phyloP scores from a whole-genome alignment of 495 filamentous ascomycete genomes.

The Penicillium samsonianum region DNA sequence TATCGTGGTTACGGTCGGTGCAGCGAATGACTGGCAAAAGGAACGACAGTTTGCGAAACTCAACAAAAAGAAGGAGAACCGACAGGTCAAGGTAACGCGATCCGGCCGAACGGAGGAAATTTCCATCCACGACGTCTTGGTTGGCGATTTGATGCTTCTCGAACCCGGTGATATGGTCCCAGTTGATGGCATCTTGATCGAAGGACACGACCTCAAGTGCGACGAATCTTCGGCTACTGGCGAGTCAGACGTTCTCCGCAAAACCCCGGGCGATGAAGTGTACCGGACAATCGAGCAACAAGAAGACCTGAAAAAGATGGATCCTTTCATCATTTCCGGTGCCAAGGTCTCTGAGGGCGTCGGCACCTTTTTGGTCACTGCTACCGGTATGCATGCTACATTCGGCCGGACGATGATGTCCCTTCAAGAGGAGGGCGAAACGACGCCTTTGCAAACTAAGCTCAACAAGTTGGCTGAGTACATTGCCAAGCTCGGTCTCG shows the following conservation, averaged over 20 bases:
- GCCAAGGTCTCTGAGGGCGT: slow-evolving; percentile 90
- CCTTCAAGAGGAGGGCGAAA: slow-evolving; percentile 83
- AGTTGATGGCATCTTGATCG: slow-evolving; percentile 74
- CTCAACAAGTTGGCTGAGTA: slow-evolving; percentile 88
- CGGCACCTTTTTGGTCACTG: slow-evolving; percentile 83
- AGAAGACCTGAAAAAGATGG: slow-evolving; percentile 76
- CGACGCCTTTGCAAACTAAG: slow-evolving; percentile 92
- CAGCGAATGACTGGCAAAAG: slow-evolving; percentile 77
- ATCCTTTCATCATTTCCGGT: slow-evolving; percentile 93
- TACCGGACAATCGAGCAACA: slow-evolving; percentile 75
- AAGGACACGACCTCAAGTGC: slow-evolving; percentile 73
- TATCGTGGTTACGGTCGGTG: slow-evolving; percentile 74
- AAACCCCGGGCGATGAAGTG: slow-evolving; percentile 73
- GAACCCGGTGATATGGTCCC: slow-evolving; percentile 89
- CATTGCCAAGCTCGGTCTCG: slow-evolving; percentile 88
- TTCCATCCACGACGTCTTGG: slow-evolving; percentile 76
- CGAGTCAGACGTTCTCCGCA: slow-evolving; percentile 79
- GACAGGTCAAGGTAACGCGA: slow-evolving; percentile 71
- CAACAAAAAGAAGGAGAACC: slow-evolving; percentile 71
- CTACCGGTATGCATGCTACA: slow-evolving; percentile 81
- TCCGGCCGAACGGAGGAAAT: slow-evolving; percentile 77
- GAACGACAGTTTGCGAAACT: slow-evolving; percentile 76
- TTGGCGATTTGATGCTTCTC: slow-evolving; percentile 79
- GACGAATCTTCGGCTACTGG: slow-evolving; percentile 85
- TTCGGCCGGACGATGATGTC: slow-evolving; percentile 95